Conservation (phyloP, 106 monocot species). For the Dactylorhiza incarnata region DNA sequence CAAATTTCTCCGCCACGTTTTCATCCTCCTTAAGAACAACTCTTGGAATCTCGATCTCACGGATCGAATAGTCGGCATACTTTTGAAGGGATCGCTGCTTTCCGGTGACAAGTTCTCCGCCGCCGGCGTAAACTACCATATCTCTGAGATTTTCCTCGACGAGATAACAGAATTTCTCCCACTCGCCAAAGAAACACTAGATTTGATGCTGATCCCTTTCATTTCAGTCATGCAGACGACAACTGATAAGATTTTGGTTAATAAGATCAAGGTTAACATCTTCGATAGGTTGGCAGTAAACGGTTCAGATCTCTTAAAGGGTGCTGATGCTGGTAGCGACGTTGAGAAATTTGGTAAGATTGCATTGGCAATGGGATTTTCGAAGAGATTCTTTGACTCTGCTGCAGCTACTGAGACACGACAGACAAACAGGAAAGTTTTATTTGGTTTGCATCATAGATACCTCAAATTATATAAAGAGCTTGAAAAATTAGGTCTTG, state of each 20-base stretch:
- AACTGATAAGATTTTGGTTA: conserved; percentile 52
- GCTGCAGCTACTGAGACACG: conserved; percentile 46
- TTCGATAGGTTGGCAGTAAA: conserved; percentile 44
- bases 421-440: conserved; percentile 56
- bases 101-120: conserved; percentile 39
- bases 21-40: conserved; percentile 37
- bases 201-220: conserved; percentile 47
- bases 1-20: conserved; percentile 44
- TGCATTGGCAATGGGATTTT: conserved; percentile 43
- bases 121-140: conserved; percentile 67
- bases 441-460: conserved; percentile 49
- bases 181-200: conserved; percentile 17
- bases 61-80: conserved; percentile 12
- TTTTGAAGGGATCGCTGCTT: conserved; percentile 54
- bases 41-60: conserved; percentile 39
- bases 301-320: conserved; percentile 36
- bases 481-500: conserved; percentile 52
- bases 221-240: conserved; percentile 47
- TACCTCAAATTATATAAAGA: conserved; percentile 81
- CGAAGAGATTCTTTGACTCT: conserved; percentile 52
- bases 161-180: conserved; percentile 65
- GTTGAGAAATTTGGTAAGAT: conserved; percentile 57
- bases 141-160: conserved; percentile 77
- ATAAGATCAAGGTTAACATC: conserved; percentile 59
- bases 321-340: conserved; percentile 24